A percentile compares a stretch with the other conserved stretches of the same genome.
Evolutionary conservation across 371 early-diverging fungal genomes (phyloP).

Genomic region (Actinomucor elegans): DNA sequence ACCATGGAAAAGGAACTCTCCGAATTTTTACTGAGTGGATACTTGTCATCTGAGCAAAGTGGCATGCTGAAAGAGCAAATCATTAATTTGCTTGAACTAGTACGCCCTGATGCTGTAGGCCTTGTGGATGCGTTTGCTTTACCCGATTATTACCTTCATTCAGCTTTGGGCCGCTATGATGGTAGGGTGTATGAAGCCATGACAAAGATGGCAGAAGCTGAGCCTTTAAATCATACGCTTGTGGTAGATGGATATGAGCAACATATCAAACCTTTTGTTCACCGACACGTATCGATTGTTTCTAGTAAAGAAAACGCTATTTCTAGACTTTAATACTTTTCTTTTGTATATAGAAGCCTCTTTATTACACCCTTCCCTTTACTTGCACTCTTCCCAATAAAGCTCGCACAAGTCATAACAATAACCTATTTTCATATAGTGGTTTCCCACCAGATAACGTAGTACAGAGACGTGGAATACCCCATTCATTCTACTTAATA

Average conservation of each 20-base stretch:
- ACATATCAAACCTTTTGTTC: conserved; percentile 55
- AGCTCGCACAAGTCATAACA: no score
- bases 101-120: conserved; percentile 72
- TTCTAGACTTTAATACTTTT: no score
- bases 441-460: no score
- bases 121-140: conserved; percentile 79
- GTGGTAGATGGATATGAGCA: conserved; percentile 59
- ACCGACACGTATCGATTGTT: no score
- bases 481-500: no score
- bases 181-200: conserved; percentile 77
- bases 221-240: conserved; percentile 65
- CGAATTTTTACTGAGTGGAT: conserved; percentile 62
- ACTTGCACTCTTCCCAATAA: no score
- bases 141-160: conserved; percentile 75
- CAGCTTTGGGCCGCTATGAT: conserved; percentile 74
- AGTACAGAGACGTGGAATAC: no score
- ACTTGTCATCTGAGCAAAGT: conserved; percentile 48
- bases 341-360: no score
- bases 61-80: conserved; percentile 51
- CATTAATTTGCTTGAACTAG: conserved; percentile 47
- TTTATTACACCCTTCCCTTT: no score
- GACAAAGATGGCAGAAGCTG: conserved; percentile 66
- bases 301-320: no score
- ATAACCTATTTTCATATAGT: no score
- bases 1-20: conserved; percentile 66